Conservation (phyloP, 805 yeast genomes). For the Metschnikowia chrysomelidarum region DNA sequence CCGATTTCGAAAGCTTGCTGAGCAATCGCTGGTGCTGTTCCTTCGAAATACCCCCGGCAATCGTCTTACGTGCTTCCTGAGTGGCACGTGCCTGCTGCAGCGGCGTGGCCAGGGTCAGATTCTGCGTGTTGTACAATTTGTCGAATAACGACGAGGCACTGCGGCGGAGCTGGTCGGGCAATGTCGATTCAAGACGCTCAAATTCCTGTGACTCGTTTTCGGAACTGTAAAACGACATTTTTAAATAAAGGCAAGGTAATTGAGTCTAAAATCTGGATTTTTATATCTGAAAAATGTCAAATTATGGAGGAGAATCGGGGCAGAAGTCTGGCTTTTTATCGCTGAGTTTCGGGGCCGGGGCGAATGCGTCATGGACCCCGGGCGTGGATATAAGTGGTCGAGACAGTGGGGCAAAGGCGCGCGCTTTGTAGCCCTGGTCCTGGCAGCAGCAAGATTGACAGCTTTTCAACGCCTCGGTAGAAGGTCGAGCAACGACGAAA, state of each 20-base stretch:
- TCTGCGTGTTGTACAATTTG: slow-evolving; percentile 22
- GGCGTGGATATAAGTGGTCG: no score
- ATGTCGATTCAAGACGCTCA: slow-evolving; percentile 41
- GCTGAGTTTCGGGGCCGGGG: no score
- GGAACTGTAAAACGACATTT: slow-evolving; percentile 9
- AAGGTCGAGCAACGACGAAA: no score
- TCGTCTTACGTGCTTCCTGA: slow-evolving; percentile 14
- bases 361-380: no score
- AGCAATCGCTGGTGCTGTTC: slow-evolving; percentile 24
- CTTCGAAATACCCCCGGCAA: slow-evolving; percentile 13
- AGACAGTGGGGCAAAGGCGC: no score
- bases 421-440: no score
- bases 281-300: no score
- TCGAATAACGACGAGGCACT: slow-evolving; percentile 41
- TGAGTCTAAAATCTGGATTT: background rate
- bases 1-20: slow-evolving; percentile 30
- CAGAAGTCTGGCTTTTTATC: no score
- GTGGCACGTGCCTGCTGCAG: slow-evolving; percentile 25
- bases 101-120: slow-evolving; percentile 19
- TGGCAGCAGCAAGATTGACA: no score
- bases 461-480: no score
- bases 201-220: slow-evolving; percentile 34
- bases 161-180: slow-evolving; percentile 39
- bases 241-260: background rate
- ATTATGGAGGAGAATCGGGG: no score